Percentiles rank a stretch among this genome's conserved stretches.
Evolutionary conservation across 805 yeast species (phyloP).

Genomic region (Hermanozyma aechmeae): DNA sequence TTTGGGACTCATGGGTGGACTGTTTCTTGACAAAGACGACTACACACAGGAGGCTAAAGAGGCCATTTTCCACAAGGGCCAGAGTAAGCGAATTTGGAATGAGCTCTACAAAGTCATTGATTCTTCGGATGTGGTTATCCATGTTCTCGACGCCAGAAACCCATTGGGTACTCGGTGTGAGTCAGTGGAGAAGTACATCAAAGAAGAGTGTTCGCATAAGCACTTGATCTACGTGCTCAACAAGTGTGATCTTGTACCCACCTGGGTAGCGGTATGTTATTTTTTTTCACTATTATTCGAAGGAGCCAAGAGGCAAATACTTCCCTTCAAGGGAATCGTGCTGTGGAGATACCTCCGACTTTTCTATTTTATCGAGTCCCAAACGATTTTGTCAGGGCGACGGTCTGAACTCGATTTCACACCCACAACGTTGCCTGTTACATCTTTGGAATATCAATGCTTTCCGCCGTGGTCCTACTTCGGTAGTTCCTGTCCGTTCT

Average conservation of each 20-base stretch:
- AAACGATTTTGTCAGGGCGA: slow-evolving; percentile 82
- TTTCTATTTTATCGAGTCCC: slow-evolving; percentile 31
- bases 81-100: slow-evolving; percentile 97
- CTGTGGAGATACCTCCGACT: slow-evolving; percentile 2
- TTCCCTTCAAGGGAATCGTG: background rate
- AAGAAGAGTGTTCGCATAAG: slow-evolving; percentile 92
- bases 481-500: slow-evolving; percentile 36
- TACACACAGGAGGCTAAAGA: slow-evolving; percentile 89
- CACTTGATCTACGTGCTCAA: slow-evolving; percentile 90
- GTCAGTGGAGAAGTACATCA: slow-evolving; percentile 86
- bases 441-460: slow-evolving; percentile 87
- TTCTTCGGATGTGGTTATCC: slow-evolving; percentile 94
- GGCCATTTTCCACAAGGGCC: slow-evolving; percentile 93
- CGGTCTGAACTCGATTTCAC: slow-evolving; percentile 28
- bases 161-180: slow-evolving; percentile 94
- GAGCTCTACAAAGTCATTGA: slow-evolving; percentile 95
- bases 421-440: slow-evolving; percentile 72
- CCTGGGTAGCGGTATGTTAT: slow-evolving; percentile 97
- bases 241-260: slow-evolving; percentile 97
- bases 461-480: slow-evolving; percentile 47
- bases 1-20: slow-evolving; percentile 71
- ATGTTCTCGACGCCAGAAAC: slow-evolving; percentile 95
- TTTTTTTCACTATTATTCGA: background rate
- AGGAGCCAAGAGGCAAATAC: background rate
- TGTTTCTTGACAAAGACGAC: slow-evolving; percentile 55